Conservation (phyloP, 2,329 filamentous ascomycete genomes). For the Diaporthe sp. region DNA sequence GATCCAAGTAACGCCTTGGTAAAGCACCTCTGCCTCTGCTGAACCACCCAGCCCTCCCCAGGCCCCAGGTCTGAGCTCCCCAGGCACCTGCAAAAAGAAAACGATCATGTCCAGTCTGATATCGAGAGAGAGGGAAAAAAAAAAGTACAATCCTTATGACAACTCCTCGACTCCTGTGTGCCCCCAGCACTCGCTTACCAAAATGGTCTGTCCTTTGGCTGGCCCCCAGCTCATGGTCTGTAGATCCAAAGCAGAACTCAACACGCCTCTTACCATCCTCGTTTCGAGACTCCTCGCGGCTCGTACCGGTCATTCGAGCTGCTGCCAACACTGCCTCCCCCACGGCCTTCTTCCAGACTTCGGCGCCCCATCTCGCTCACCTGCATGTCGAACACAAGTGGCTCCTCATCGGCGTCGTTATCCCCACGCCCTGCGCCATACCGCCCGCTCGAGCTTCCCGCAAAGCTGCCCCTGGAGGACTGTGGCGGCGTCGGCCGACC, state of each 20-base stretch:
- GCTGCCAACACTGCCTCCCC: constrained; percentile 40
- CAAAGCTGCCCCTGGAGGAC: constrained; percentile 61
- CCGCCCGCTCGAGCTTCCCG: constrained; percentile 54
- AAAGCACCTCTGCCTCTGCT: constrained; percentile 4
- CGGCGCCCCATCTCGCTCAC: constrained; percentile 40
- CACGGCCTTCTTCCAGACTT: constrained; percentile 40
- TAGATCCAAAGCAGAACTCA: neutral
- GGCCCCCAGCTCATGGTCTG: neutral
- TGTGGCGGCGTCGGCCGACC: constrained; percentile 58
- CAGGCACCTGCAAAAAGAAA: constrained; percentile 22
- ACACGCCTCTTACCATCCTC: constrained; percentile 36
- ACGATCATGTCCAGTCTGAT: constrained; percentile 38
- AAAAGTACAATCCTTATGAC: neutral
- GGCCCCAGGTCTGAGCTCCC: neutral
- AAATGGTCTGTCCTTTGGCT: neutral
- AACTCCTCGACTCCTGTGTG: constrained; percentile 24
- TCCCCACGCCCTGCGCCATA: constrained; percentile 54
- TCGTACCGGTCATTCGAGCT: constrained; percentile 39
- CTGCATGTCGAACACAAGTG: constrained; percentile 41
- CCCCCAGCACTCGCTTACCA: neutral
- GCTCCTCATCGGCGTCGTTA: constrained; percentile 50
- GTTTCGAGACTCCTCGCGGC: constrained; percentile 36
- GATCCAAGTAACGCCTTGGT: constrained; percentile 21
- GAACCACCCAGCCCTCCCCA: neutral
- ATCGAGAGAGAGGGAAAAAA: neutral